Percentiles rank a stretch among this genome's conserved stretches.
Evolutionary conservation across 1,284 basidiomycete species (phyloP).

Genomic region (Boletus sp.): DNA sequence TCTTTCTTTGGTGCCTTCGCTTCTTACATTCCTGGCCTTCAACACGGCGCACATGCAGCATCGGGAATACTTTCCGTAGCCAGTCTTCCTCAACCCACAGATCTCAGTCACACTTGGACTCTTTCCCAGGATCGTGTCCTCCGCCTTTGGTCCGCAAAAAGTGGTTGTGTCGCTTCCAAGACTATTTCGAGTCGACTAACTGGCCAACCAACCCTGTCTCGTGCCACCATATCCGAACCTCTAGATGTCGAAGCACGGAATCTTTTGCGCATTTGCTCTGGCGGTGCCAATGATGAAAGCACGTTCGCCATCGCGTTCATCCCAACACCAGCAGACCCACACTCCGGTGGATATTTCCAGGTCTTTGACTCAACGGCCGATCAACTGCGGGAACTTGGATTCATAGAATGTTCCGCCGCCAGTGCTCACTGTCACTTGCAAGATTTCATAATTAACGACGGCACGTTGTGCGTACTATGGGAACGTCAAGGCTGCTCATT

Average conservation of each 20-base stretch:
- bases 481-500: slow-evolving; percentile 73
- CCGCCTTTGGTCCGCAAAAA: slow-evolving; percentile 74
- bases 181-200: slow-evolving; percentile 36
- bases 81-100: slow-evolving; percentile 66
- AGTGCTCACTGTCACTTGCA: slow-evolving; percentile 69
- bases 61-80: slow-evolving; percentile 64
- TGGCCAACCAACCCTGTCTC: slow-evolving; percentile 21
- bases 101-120: slow-evolving; percentile 73
- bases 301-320: slow-evolving; percentile 58
- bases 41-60: slow-evolving; percentile 41
- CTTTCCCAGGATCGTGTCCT: slow-evolving; percentile 85
- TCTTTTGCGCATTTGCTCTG: slow-evolving; percentile 55
- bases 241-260: slow-evolving; percentile 58
- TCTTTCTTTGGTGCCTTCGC: slow-evolving; percentile 63
- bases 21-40: slow-evolving; percentile 58
- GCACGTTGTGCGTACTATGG: slow-evolving; percentile 65
- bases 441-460: slow-evolving; percentile 60
- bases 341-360: slow-evolving; percentile 68
- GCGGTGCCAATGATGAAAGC: slow-evolving; percentile 39
- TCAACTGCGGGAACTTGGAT: slow-evolving; percentile 51
- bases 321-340: slow-evolving; percentile 56
- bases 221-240: slow-evolving; percentile 40
- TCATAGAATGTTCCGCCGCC: slow-evolving; percentile 53
- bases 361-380: slow-evolving; percentile 53
- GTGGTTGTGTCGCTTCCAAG: slow-evolving; percentile 64